Base-by-base conservation (phyloP, 2,329 filamentous ascomycete genomes). In the Paecilomyces fulvus region DNA sequence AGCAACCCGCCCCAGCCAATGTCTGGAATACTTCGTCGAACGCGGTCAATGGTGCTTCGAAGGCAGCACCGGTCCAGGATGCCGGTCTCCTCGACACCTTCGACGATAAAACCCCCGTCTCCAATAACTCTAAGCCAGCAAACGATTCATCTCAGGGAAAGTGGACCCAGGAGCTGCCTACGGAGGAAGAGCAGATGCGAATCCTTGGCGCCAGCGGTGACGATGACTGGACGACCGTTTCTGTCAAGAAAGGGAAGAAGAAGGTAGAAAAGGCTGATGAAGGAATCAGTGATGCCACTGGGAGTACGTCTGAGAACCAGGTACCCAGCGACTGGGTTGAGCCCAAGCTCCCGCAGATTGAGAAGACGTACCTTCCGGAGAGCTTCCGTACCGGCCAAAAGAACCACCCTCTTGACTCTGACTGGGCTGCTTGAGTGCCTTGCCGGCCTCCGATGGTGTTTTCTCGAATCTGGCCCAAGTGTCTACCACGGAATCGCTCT, bases 151-250 rank as follows among this genome's bases (percentile, higher is more conserved):
- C 60, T 61, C 66, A 56, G 58, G 70, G 67, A 58, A 75, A 72
- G 57, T 80, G 76, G 74, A 72, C 75, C 48, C 70, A 74, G 52
- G 75, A 75, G 55, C 70, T 83, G 43, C 80, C 80, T 14, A 81
- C 81, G 3, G 83, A 85, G 67, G 82, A 85, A 60, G 82, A 85
- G 66, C 82, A 86, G 68, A 71, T 84, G 65, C 77, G 78, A 50
- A 72, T 80, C 58, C 70, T 80, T 52, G 77, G 70, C 53, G 63
- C 71, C 55, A 69, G 73, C 30, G 72, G 74, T 48, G 79, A 82
- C 50, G 78, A 79, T 56, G 79, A 79, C 54, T 86, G 83, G 84
- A 84, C 79, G 60, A 82, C 82, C 9, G 83, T 86, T 23, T 74
- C 79, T 30, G 81, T 75, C 65, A 85, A 84, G 75, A 78, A 80